These are phyloP conservation scores for Tolypocladium paradoxum DNA, from an alignment of 2,329 filamentous ascomycete species.

Conservation along the genomic window DNA sequence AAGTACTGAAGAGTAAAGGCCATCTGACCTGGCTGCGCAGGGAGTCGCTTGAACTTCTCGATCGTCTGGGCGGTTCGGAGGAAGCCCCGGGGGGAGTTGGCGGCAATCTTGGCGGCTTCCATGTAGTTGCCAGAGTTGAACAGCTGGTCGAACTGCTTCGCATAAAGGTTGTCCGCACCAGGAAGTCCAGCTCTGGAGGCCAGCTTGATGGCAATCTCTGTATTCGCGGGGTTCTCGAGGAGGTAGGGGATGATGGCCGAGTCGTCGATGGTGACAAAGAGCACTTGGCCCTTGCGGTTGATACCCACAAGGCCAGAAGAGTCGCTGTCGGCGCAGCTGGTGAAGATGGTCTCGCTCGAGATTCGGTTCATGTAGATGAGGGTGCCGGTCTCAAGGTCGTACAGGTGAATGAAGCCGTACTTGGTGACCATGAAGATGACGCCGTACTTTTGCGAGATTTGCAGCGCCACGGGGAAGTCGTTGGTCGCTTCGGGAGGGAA, in stretches of 20 bases:
- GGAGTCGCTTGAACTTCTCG: slow-evolving; percentile 84
- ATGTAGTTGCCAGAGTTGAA: slow-evolving; percentile 70
- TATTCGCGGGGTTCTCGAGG: slow-evolving; percentile 91
- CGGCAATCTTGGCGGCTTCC: slow-evolving; percentile 90
- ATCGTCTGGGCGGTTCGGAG: slow-evolving; percentile 90
- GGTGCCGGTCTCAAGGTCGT: slow-evolving; percentile 89
- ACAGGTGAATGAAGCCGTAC: slow-evolving; percentile 97
- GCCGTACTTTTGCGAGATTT: slow-evolving; percentile 93
- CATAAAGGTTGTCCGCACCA: slow-evolving; percentile 87
- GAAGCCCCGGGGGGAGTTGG: slow-evolving; percentile 93
- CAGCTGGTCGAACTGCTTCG: slow-evolving; percentile 83
- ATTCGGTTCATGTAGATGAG: slow-evolving; percentile 99
- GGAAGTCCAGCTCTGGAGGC: slow-evolving; percentile 88
- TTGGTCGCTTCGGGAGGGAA: slow-evolving; percentile 93
- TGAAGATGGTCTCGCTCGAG: slow-evolving; percentile 98
- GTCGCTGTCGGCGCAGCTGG: slow-evolving; percentile 72
- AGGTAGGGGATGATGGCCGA: slow-evolving; percentile 86
- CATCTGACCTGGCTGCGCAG: slow-evolving; percentile 72
- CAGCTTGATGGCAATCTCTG: slow-evolving; percentile 87
- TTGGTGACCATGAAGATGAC: slow-evolving; percentile 97
- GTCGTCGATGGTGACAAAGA: slow-evolving; percentile 90
- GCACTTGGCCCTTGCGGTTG: slow-evolving; percentile 94
- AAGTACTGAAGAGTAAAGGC: slow-evolving; percentile 96
- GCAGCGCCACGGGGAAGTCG: slow-evolving; percentile 96
- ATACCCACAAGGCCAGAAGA: slow-evolving; percentile 87